Base-by-base conservation (phyloP, 208 protist species). In the Lotmaria passim region DNA sequence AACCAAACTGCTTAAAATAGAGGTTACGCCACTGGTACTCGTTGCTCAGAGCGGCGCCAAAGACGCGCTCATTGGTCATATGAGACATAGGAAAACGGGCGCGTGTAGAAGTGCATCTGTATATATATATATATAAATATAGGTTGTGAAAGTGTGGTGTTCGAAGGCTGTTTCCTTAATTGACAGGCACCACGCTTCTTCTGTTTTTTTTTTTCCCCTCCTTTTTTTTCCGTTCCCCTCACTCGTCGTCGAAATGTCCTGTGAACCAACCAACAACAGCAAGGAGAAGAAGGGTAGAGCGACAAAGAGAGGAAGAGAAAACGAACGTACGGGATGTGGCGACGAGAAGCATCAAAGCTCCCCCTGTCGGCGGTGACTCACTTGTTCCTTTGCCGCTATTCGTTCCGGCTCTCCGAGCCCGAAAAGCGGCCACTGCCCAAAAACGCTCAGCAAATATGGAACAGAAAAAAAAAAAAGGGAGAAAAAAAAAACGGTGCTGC, bases 11-110 rank as follows among this genome's bases (percentile, higher is more conserved):
- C 36, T 83, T 85, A 36, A 88, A 33, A 66, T 95, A 95, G 15
- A 95, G 55, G 44, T 95, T 95, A 31, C 80, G 73, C 87, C 90
- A 95, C 56, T 95, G 90, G 52, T 90, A 95, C 60, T 91, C 90
- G 72, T 93, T 95, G 28, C 75, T 33, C 34, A 83, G 63, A 7
- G 86, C 84, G 19, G 75, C 65, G 19, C 52, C 61, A 48, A 93
- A 92, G 28, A 44, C 52, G 19, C n/a, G 62, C 46, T 76, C 62
- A 19, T 69, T 17, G 3, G 26, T 7, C 30, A 48, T 26, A 39
- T 43, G 59, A 14, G 59, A 55, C 69, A 68, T 75, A 3, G n/a
- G 8, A 43, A 15, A 10, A n/a, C 38, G 39, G 48, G 15, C 21
- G 3, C 19, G 7, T 47, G 21, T 47, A 30, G 31, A 26, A 48